Base-by-base conservation (phyloP, 352 stramenopile species). In the Globisporangium parvum region DNA sequence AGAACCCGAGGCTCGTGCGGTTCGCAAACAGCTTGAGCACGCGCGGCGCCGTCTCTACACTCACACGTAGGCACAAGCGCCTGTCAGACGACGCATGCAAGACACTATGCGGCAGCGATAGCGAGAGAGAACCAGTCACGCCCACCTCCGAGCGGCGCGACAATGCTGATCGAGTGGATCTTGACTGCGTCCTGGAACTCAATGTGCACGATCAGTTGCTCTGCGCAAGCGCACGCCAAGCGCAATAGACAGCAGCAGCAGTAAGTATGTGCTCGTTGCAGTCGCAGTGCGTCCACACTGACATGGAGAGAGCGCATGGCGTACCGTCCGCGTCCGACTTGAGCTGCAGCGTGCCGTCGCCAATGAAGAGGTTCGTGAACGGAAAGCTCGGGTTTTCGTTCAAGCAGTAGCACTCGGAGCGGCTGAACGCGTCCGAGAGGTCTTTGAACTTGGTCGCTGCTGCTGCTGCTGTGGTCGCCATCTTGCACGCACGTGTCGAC, bases 181-280 rank as follows among this genome's bases (percentile, higher is more conserved):
- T 33, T 33, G 28, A 33, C 28, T 33, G 28, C 28, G 28, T 33
- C 28, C 28, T 33, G 80, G 71, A 92, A 92, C 61, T 88, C 80
- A 40, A 92, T 70, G 62, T 92, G 83, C 40, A 92, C 63, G 52
- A 92, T 77, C 54, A 92, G 52, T 73, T 92, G 80, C 66, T 92
- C 82, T 92, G 53, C 4, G 41, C 1, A 37, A n/a, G 18, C 9
- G 23, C 21, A 28, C 12, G 28, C 2, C 28, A 33, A 2, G 28
- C 28, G 3, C 28, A 6, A 33, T 33, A 33, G 28, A 33, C 28
- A 33, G 28, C 28, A 46, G n/a, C 28, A 47, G 3, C 15, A 21
- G 6, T 6, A 33, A 2, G 6, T 33, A 33, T 8, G 6, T 2
- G n/a, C 31, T 18, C 37, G 14, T 55, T 88, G 77, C 82, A 57